Conservation (phyloP, 805 yeast species). For the Starmera dryadoides region DNA sequence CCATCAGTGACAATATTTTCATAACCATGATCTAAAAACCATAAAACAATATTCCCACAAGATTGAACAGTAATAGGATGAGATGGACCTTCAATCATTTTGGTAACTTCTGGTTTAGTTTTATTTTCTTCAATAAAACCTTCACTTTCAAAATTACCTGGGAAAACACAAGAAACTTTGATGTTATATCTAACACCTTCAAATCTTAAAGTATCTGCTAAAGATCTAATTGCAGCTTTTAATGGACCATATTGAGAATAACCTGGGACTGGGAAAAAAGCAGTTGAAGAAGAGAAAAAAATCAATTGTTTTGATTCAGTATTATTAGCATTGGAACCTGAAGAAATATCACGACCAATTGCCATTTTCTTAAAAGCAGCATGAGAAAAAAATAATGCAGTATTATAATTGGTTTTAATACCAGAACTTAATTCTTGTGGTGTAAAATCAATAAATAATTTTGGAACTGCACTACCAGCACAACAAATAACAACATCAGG, state of each 20-base stretch:
- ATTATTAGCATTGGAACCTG: too few species aligned
- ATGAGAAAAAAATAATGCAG: conserved; percentile 69
- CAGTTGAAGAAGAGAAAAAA: conserved; percentile 68
- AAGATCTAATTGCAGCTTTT: conserved; percentile 73
- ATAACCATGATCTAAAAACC: conserved; percentile 53
- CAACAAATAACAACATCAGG: conserved; percentile 81
- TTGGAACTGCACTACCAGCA: conserved; percentile 83
- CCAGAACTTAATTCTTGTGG: conserved; percentile 54
- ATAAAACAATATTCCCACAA: conserved; percentile 57
- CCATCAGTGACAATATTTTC: conserved; percentile 75
- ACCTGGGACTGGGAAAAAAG: conserved; percentile 85
- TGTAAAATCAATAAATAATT: conserved; percentile 62
- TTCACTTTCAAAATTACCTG: conserved; percentile 88
- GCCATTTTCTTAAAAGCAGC: conserved; percentile 40
- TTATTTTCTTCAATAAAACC: conserved; percentile 76
- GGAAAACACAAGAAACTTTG: conserved; percentile 67
- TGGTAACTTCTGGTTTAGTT: conserved; percentile 83
- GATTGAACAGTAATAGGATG: conserved; percentile 55
- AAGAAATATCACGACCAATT: conserved; percentile 4
- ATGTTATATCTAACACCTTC: conserved; percentile 66
- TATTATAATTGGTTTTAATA: conserved; percentile 60
- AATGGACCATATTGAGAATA: conserved; percentile 86
- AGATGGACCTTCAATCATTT: conserved; percentile 79
- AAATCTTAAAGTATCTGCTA: conserved; percentile 74
- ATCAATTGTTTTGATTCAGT: conserved; percentile 39